Evolutionary conservation across 23 red algal genomes (phyloP), one percentile per base, ranked within the genome.

Genomic region (Pyropia haitanensis): DNA sequence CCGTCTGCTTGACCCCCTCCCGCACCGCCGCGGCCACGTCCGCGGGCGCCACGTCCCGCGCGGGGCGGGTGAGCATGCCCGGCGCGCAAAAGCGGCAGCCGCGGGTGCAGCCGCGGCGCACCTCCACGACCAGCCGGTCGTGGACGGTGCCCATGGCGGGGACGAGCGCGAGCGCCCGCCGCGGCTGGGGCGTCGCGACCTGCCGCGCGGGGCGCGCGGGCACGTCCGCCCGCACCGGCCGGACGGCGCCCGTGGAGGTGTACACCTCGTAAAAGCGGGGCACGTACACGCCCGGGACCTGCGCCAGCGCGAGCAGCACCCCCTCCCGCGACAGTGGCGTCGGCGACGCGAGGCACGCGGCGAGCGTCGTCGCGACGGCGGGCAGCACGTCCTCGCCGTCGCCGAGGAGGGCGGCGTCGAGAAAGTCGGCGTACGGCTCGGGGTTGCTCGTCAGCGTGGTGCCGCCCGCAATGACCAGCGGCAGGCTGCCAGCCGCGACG

Each of bases 321-420:
- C 63, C 55, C 54, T 75, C 72, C 17, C 84, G 65, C 0, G 84
- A 63, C 34, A 57, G 25, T 3, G 22, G 18, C 31, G 70, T 61
- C 18, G 77, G 69, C 13, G 64, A 25, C 14, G 56, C 53, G 14
- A 75, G 34, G 19, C 64, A 71, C 15, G 32, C 67, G 6, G 51
- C 48, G 33, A 86, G 18, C 27, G 63, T 58, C 34, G 32, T 59
- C 6, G 66, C 84, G 24, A 88, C 74, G 46, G 56, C 84, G 31
- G 84, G 84, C 24, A 88, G 84, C 56, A 79, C 74, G 18, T 88
- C 74, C 67, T 88, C 84, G 15, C 84, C 84, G 50, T 88, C 84
- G 30, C 84, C 84, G 31, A 88, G 76, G 53, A 63, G 64, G 64
- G 79, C 62, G 57, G 77, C 67, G 70, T 88, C 84, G 58, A 88